These are phyloP conservation scores for Crassisporium funariophilum DNA, from an alignment of 768 basidiomycete species.

Conservation along the genomic window DNA sequence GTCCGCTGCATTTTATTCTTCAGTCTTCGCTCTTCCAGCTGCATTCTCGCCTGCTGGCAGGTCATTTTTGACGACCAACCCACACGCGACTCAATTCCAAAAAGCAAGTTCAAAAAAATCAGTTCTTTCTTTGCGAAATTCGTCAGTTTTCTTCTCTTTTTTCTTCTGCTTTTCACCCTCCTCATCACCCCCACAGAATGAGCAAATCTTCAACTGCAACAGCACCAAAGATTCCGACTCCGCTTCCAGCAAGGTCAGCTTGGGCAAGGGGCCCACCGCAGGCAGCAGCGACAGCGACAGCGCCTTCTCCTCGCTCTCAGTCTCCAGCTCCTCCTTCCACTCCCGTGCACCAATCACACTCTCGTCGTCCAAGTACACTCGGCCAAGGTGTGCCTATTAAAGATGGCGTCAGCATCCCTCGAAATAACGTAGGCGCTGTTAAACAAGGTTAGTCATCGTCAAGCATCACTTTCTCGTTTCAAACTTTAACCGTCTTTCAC, in stretches of 20 bases:
- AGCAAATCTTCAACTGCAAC: slow-evolving; percentile 86
- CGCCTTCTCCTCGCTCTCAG: slow-evolving; percentile 72
- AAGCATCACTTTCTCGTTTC: slow-evolving; percentile 6
- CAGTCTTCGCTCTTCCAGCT: slow-evolving; percentile 51
- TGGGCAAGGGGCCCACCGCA: slow-evolving; percentile 90
- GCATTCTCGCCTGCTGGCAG: slow-evolving; percentile 88
- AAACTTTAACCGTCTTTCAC: slow-evolving; percentile 14
- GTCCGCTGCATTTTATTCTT: slow-evolving; percentile 45
- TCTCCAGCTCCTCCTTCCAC: slow-evolving; percentile 70
- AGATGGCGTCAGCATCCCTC: slow-evolving; percentile 76
- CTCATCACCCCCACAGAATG: slow-evolving; percentile 70
- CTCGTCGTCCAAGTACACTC: slow-evolving; percentile 77
- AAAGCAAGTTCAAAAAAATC: slow-evolving; percentile 45
- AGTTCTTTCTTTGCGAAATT: slow-evolving; percentile 40
- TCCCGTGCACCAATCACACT: slow-evolving; percentile 59
- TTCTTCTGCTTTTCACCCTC: slow-evolving; percentile 16
- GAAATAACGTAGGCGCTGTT: slow-evolving; percentile 63
- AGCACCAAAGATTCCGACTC: slow-evolving; percentile 70
- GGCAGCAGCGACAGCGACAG: slow-evolving; percentile 52
- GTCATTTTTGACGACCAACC: slow-evolving; percentile 85
- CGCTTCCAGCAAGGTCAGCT: slow-evolving; percentile 81
- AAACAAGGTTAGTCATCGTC: slow-evolving; percentile 60
- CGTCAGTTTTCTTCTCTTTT: slow-evolving; percentile 34
- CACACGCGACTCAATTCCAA: slow-evolving; percentile 61
- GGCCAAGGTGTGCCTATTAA: slow-evolving; percentile 71